Evolutionary conservation across 116 monocot genomes (phyloP).

Genomic region (Phalaenopsis hybrid): DNA sequence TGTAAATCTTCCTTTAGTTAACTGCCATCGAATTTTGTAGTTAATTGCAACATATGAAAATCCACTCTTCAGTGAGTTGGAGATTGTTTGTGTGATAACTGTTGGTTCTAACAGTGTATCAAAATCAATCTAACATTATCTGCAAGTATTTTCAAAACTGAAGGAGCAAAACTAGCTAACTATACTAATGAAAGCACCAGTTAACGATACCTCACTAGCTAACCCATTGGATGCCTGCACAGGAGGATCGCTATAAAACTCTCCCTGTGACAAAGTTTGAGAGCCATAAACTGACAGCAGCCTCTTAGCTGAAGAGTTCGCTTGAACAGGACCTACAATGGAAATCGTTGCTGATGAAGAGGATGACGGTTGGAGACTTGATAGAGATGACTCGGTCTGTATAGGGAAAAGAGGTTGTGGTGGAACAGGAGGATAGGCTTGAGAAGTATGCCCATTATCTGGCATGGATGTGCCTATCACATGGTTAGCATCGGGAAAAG

Average conservation of each 20-base stretch:
- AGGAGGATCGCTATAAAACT: conserved; percentile 10
- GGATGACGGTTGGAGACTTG: conserved; percentile 13
- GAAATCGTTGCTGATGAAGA: conserved; percentile 7
- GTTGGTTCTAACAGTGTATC: background rate
- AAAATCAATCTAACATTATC: background rate
- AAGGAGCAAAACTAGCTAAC: background rate
- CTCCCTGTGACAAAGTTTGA: conserved; percentile 12
- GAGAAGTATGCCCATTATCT: conserved; percentile 13
- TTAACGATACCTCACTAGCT: conserved; percentile 17
- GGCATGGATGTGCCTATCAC: conserved; percentile 8
- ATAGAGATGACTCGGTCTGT: conserved; percentile 17
- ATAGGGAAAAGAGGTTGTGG: conserved; percentile 20
- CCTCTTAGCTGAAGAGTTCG: conserved; percentile 3
- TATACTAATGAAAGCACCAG: background rate
- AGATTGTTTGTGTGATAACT: background rate
- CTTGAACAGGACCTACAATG: conserved; percentile 17
- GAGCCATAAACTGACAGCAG: conserved; percentile 5
- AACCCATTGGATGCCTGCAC: conserved; percentile 15
- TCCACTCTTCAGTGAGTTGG: background rate
- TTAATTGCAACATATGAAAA: background rate
- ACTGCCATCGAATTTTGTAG: background rate
- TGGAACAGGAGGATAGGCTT: conserved; percentile 21
- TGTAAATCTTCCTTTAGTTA: background rate
- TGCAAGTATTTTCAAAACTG: background rate
- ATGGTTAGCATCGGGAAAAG: conserved; percentile 6